phyloP scores from a whole-genome alignment of 169 alveolate species.

The Ichthyophthirius multifiliis region DNA sequence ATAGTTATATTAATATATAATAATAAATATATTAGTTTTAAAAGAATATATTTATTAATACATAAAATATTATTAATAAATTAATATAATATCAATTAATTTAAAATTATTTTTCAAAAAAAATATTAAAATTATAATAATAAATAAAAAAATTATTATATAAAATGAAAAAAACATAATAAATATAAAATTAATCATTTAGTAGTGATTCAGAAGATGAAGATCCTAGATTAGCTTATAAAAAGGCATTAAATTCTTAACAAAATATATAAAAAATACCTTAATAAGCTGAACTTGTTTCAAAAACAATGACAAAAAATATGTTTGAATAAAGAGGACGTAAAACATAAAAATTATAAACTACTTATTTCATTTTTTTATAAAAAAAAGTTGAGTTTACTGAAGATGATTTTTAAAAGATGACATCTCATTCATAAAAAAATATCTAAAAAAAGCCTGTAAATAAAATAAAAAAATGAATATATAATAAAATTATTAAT shows the following conservation, averaged over 20 bases:
- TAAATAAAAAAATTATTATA: too few relatives aligned
- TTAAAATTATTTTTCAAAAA: too few relatives aligned
- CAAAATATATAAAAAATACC: not conserved
- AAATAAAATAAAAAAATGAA: too few relatives aligned
- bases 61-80: too few relatives aligned
- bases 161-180: too few relatives aligned
- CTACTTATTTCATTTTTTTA: not conserved
- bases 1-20: too few relatives aligned
- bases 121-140: too few relatives aligned
- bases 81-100: too few relatives aligned
- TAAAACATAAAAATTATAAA: not conserved
- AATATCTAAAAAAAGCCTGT: not conserved
- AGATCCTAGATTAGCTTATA: constrained; percentile 4
- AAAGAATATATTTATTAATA: too few relatives aligned
- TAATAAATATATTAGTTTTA: too few relatives aligned
- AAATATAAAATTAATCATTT: too few relatives aligned
- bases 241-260: not conserved
- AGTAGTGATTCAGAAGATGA: too few relatives aligned
- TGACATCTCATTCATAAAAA: not conserved
- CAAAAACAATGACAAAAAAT: not conserved
- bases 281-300: not conserved
- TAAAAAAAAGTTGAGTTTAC: not conserved
- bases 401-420: not conserved
- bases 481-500: not conserved
- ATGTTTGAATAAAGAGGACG: constrained; percentile 7